Evolutionary conservation across 2,329 filamentous ascomycete genomes (phyloP).

Genomic region (Pseudogymnoascus verrucosus): DNA sequence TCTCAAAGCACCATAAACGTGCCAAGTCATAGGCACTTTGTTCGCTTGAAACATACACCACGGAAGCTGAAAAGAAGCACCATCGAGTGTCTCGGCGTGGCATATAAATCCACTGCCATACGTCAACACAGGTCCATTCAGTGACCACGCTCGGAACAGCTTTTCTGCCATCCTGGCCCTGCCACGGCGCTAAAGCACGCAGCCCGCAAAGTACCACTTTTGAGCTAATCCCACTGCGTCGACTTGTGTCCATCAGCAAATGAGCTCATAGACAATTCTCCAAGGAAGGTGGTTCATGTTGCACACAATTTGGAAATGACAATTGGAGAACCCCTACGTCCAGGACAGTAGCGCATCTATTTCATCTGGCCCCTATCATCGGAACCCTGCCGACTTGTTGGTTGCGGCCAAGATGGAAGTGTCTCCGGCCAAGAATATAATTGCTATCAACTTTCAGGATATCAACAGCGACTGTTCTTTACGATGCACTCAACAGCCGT

Average conservation of each 20-base stretch:
- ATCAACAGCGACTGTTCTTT: background rate
- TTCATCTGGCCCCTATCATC: background rate
- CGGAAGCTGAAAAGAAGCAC: background rate
- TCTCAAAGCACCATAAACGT: background rate
- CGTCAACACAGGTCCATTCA: background rate
- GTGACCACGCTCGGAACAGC: background rate
- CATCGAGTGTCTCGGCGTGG: background rate
- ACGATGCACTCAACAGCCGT: background rate
- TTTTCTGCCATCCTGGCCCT: background rate
- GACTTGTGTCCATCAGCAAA: background rate
- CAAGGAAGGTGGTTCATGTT: background rate
- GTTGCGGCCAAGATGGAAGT: background rate
- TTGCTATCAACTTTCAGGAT: background rate
- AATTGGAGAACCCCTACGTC: background rate
- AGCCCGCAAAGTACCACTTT: background rate
- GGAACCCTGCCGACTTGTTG: background rate
- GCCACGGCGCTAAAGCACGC: slow-evolving; percentile 5
- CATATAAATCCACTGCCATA: slow-evolving; percentile 1
- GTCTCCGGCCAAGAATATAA: background rate
- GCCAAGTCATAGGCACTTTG: slow-evolving; percentile 1
- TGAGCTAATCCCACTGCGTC: background rate
- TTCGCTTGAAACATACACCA: background rate
- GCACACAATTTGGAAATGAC: background rate
- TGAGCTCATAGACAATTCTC: slow-evolving; percentile 5
- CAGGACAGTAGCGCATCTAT: background rate